Evolutionary conservation across 2,329 filamentous ascomycete genomes (phyloP).

Genomic region (Talaromyces piceae): DNA sequence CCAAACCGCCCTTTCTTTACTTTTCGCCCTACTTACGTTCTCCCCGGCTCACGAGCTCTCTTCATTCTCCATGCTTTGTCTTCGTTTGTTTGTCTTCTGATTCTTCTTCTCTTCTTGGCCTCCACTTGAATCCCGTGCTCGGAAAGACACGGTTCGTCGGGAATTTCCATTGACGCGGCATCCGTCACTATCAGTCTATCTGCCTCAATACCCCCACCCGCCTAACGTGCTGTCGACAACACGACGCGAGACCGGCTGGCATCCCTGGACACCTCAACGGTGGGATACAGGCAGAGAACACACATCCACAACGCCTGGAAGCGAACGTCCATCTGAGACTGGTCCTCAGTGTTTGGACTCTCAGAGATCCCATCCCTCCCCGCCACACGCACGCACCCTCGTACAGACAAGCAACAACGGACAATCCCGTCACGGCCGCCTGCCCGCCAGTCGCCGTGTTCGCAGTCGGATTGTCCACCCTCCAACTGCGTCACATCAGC

Average conservation of each 20-base stretch:
- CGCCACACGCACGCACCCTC: too few relatives aligned
- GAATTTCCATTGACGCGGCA: neutral
- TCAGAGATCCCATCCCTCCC: too few relatives aligned
- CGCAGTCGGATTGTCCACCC: constrained; percentile 6
- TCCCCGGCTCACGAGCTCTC: too few relatives aligned
- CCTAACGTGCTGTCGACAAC: neutral
- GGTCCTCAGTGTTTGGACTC: too few relatives aligned
- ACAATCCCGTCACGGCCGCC: neutral
- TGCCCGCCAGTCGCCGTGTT: neutral
- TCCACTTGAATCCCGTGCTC: neutral
- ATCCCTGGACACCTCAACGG: too few relatives aligned
- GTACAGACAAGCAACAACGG: neutral
- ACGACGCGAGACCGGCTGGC: too few relatives aligned
- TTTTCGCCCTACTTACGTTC: too few relatives aligned
- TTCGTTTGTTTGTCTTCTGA: neutral
- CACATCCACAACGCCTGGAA: too few relatives aligned
- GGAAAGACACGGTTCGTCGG: too few relatives aligned
- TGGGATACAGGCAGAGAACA: neutral
- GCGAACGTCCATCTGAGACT: too few relatives aligned
- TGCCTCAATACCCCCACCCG: neutral
- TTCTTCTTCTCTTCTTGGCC: neutral
- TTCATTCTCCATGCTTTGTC: too few relatives aligned
- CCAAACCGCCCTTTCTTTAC: too few relatives aligned
- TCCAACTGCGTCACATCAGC: constrained; percentile 6
- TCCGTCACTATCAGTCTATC: neutral